These are phyloP conservation scores for Macrophomina phaseolina DNA, from an alignment of 2,329 filamentous ascomycete genomes.

Conservation along the genomic window DNA sequence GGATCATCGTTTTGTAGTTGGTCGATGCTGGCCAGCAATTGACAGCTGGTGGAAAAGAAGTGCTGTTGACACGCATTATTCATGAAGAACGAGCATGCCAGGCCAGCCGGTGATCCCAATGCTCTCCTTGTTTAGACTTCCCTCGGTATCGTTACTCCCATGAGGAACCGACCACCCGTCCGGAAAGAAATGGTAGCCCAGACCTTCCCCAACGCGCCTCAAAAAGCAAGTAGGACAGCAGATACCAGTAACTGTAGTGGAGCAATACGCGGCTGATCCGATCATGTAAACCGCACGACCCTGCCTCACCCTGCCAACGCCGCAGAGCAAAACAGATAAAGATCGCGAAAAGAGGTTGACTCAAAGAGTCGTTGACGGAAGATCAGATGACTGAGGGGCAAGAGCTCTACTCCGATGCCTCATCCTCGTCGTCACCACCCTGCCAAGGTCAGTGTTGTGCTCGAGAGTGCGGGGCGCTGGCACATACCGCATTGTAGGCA, in stretches of 20 bases:
- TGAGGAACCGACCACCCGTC: constrained; percentile 16
- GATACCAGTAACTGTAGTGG: constrained; percentile 21
- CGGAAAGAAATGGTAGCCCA: constrained; percentile 16
- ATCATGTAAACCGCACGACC: constrained; percentile 17
- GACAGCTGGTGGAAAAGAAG: not conserved
- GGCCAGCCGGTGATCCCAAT: constrained; percentile 9
- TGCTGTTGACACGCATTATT: not conserved
- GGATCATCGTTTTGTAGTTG: constrained; percentile 19
- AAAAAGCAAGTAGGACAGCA: constrained; percentile 16
- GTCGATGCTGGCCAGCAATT: constrained; percentile 3
- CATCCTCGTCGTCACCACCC: constrained; percentile 44
- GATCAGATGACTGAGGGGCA: not conserved
- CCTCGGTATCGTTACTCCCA: constrained; percentile 14
- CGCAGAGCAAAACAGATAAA: constrained; percentile 21
- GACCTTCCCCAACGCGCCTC: constrained; percentile 18
- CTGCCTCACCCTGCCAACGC: constrained; percentile 21
- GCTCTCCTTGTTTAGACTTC: constrained; percentile 3
- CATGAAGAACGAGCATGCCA: constrained; percentile 1
- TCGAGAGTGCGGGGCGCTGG: not conserved
- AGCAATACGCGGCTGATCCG: constrained; percentile 10
- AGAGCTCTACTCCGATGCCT: constrained; percentile 43
- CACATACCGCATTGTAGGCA: constrained; percentile 59
- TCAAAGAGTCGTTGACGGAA: constrained; percentile 9
- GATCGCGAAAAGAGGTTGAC: constrained; percentile 19
- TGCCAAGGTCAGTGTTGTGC: constrained; percentile 16